Percentiles rank a stretch among this genome's conserved stretches.
Evolutionary conservation across 305 asterid genomes (phyloP).

Genomic region (Stenogyne calaminthoides): DNA sequence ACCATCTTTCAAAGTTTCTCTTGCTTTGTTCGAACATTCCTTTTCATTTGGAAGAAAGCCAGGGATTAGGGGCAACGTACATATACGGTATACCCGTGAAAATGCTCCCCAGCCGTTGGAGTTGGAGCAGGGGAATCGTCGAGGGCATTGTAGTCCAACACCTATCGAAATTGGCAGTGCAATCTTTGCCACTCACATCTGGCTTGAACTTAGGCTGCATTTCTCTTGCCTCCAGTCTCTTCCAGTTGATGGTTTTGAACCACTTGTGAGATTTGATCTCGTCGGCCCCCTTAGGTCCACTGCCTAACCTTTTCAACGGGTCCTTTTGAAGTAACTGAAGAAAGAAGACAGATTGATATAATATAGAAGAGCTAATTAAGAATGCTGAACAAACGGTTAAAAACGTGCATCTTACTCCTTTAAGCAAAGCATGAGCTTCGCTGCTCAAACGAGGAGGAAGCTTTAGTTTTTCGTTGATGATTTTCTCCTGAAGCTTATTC

Average conservation of each 20-base stretch:
- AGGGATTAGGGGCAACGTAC: conserved; percentile 76
- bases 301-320: conserved; percentile 70
- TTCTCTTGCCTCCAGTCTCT: conserved; percentile 72
- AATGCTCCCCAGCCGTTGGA: conserved; percentile 80
- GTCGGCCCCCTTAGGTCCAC: conserved; percentile 76
- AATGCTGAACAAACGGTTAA: neutral
- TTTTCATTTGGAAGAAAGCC: conserved; percentile 62
- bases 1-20: neutral
- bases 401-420: conserved; percentile 59
- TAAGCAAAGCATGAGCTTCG: conserved; percentile 84
- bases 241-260: conserved; percentile 79
- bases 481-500: conserved; percentile 92
- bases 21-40: neutral
- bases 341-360: conserved; percentile 9
- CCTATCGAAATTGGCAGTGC: conserved; percentile 86
- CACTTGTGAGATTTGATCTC: conserved; percentile 83
- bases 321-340: conserved; percentile 79
- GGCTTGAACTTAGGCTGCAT: conserved; percentile 73
- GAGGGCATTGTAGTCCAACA: conserved; percentile 91
- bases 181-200: conserved; percentile 74
- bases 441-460: conserved; percentile 79
- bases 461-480: conserved; percentile 79
- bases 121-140: conserved; percentile 91
- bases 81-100: conserved; percentile 87
- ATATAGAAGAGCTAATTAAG: neutral